Evolutionary conservation across 345 rosid species (phyloP).

Genomic region (Salix suchowensis): DNA sequence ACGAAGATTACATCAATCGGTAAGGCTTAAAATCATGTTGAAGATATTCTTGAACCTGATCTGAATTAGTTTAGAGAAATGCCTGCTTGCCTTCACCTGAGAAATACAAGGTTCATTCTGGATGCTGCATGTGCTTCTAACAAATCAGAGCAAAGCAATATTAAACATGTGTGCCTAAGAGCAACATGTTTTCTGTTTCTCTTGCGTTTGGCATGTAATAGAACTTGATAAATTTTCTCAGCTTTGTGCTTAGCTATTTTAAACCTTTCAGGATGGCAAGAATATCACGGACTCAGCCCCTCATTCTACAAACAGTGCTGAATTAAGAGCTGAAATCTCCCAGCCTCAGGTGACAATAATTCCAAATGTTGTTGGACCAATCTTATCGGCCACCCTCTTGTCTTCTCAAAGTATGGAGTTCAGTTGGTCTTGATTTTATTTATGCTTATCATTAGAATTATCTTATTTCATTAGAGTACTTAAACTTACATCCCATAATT

Average conservation of each 20-base stretch:
- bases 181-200: neutral
- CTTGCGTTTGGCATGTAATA: neutral
- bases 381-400: constrained; percentile 35
- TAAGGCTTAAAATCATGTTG: constrained; percentile 25
- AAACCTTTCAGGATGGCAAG: constrained; percentile 46
- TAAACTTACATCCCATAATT: constrained; percentile 3
- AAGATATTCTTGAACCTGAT: neutral
- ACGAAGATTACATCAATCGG: constrained; percentile 54
- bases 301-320: constrained; percentile 38
- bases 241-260: neutral
- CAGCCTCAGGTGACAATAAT: constrained; percentile 45
- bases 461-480: neutral
- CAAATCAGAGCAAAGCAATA: neutral
- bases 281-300: constrained; percentile 38
- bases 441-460: neutral
- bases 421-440: constrained; percentile 10
- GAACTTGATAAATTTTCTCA: constrained; percentile 1
- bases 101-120: neutral
- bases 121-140: neutral
- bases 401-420: constrained; percentile 66
- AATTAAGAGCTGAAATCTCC: constrained; percentile 56
- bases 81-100: neutral
- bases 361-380: constrained; percentile 40
- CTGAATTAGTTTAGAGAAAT: neutral
- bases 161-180: neutral